phyloP scores from a whole-genome alignment of 2,329 filamentous ascomycete species.

The Waltergamsia citrina region DNA sequence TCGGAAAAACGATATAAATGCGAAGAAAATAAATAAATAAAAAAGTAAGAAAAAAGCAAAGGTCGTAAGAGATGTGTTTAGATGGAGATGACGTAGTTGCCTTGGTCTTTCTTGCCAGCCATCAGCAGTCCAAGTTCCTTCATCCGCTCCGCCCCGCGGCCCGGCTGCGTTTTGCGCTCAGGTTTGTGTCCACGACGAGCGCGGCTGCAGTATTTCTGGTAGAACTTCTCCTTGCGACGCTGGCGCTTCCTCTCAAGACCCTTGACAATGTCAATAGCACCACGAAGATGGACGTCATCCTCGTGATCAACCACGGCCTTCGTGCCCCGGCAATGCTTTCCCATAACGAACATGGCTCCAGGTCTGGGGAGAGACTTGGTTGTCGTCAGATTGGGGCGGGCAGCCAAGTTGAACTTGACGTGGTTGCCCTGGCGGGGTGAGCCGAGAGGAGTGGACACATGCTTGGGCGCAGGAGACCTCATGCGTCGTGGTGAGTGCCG shows the following conservation, averaged over 20 bases:
- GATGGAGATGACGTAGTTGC: constrained; percentile 70
- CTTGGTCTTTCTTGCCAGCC: constrained; percentile 67
- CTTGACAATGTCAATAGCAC: constrained; percentile 96
- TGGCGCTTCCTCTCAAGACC: constrained; percentile 91
- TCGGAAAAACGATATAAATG: too few relatives aligned
- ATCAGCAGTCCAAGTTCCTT: constrained; percentile 70
- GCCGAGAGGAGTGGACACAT: constrained; percentile 18
- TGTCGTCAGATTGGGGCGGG: constrained; percentile 56
- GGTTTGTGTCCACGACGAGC: constrained; percentile 58
- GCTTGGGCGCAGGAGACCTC: constrained; percentile 59
- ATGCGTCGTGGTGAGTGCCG: constrained; percentile 61
- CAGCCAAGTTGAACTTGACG: constrained; percentile 27
- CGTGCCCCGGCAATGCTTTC: constrained; percentile 30
- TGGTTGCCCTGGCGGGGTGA: constrained; percentile 29
- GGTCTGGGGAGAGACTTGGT: constrained; percentile 83
- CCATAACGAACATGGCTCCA: constrained; percentile 52
- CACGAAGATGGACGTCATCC: constrained; percentile 61
- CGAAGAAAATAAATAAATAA: constrained; percentile 6
- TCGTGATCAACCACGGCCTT: constrained; percentile 13
- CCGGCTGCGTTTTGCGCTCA: constrained; percentile 57
- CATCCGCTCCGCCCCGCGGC: constrained; percentile 90
- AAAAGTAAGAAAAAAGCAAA: too few relatives aligned
- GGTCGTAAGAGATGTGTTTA: too few relatives aligned
- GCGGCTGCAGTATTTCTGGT: constrained; percentile 81
- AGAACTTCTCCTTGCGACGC: constrained; percentile 85